Conservation (phyloP, 768 basidiomycete genomes). For the Ramaria rubella region DNA sequence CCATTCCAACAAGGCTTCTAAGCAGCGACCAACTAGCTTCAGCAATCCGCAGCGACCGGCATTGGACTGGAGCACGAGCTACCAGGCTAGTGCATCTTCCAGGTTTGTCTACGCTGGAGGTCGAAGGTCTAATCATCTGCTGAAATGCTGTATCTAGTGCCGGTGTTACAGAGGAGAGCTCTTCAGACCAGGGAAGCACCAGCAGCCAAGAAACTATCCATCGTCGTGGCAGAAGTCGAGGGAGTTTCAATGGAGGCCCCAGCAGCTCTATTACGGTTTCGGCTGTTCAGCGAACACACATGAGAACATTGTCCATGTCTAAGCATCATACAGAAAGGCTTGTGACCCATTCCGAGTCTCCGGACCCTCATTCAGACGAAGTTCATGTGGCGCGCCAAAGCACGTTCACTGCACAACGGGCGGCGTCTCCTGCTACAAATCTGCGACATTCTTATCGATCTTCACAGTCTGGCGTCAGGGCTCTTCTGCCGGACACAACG, state of each 20-base stretch:
- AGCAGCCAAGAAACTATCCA: conserved; percentile 9
- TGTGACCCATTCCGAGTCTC: neutral
- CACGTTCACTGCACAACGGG: conserved; percentile 4
- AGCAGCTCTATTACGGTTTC: neutral
- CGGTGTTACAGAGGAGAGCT: conserved; percentile 38
- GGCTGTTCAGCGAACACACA: neutral
- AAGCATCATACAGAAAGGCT: neutral
- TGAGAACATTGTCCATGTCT: neutral
- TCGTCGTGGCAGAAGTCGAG: conserved; percentile 4
- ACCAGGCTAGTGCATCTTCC: conserved; percentile 73
- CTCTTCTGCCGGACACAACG: conserved; percentile 44
- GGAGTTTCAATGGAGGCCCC: conserved; percentile 1
- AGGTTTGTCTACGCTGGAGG: conserved; percentile 39
- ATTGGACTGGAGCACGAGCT: conserved; percentile 78
- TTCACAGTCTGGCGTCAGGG: conserved; percentile 1
- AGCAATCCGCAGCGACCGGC: conserved; percentile 21
- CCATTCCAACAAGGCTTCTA: conserved; percentile 5
- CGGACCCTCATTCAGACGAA: neutral
- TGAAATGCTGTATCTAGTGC: conserved; percentile 25
- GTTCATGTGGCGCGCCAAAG: neutral
- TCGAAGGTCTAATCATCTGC: no score
- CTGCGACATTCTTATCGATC: neutral
- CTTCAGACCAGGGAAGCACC: conserved; percentile 38
- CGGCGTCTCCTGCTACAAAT: neutral
- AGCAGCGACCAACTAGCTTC: conserved; percentile 3